These are phyloP conservation scores for Carnegiea gigantea DNA, from an alignment of 179 eudicot genomes.

Conservation along the genomic window DNA sequence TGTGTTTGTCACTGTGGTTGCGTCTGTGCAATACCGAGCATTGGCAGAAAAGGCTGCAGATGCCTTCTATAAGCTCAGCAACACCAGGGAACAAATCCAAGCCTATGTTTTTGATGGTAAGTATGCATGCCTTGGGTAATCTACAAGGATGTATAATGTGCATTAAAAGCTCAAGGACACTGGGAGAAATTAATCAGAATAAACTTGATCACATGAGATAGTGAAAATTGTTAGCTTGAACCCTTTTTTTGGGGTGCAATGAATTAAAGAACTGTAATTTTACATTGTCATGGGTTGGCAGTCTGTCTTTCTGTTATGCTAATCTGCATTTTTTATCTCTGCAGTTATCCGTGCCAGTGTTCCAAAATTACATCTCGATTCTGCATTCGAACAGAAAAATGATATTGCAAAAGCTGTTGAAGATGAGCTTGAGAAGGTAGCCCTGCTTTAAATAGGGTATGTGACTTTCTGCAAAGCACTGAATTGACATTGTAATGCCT, in stretches of 20 bases:
- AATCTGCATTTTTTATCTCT: constrained; percentile 6
- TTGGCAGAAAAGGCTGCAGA: constrained; percentile 41
- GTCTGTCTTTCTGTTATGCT: not conserved
- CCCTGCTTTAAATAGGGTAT: constrained; percentile 2
- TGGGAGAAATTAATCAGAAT: not conserved
- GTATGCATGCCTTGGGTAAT: constrained; percentile 5
- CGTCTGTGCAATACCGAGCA: constrained; percentile 51
- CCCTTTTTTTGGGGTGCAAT: not conserved
- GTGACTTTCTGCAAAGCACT: not conserved
- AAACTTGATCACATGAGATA: not conserved
- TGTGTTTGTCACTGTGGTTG: constrained; percentile 53
- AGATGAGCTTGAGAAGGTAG: constrained; percentile 49
- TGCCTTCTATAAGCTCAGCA: constrained; percentile 48
- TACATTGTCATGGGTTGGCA: not conserved
- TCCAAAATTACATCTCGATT: constrained; percentile 43
- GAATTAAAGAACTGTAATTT: not conserved
- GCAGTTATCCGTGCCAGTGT: constrained; percentile 52
- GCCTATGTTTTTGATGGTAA: constrained; percentile 59
- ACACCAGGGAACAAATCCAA: constrained; percentile 50
- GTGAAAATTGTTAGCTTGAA: not conserved
- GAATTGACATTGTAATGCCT: not conserved
- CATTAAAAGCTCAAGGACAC: constrained; percentile 5
- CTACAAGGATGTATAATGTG: not conserved
- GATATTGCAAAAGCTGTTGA: constrained; percentile 46
- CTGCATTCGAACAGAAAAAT: constrained; percentile 52